Evolutionary conservation across 1,284 basidiomycete species (phyloP), one percentile per base, ranked within the genome.

Genomic region (Leccinum ponderosum): DNA sequence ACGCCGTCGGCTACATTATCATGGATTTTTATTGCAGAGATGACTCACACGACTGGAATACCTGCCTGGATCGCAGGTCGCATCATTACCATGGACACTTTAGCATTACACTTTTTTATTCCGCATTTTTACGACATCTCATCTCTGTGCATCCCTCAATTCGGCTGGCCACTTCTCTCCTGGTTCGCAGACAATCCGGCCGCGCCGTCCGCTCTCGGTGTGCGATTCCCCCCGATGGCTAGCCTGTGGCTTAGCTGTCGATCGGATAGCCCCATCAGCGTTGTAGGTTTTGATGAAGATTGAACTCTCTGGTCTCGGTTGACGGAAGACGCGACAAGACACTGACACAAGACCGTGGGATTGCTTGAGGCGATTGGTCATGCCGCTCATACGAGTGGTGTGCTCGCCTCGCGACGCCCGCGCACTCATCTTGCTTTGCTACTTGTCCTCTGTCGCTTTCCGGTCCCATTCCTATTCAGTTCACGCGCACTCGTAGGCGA

Each of bases 291-390:
- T 71, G 78, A 83, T 80, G 83, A 83, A 78, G 68, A 69, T 77
- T 68, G 78, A 77, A 75, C 67, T 64, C 67, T 67, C 69, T 64
- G 70, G 75, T 73, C 64, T 66, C 66, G 78, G 78, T 84, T 71
- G 81, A 84, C 77, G 76, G 69, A 77, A 77, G 72, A 60, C 63
- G 6, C 51, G 81, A 80, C 80, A 81, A 79, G 84, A 85, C 83
- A 82, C 76, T 67, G 81, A 87, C 87, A 78, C 86, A 89, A 86
- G 87, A 89, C 87, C 81, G 77, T 76, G 73, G 73, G 63, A 69
- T 73, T 67, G 81, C 82, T 83, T 74, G 83, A 86, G 82, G 77
- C 77, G 77, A 74, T 71, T 17, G 20, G 71, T 69, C 69, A 56
- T 53, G 68, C 69, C 73, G 5, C 73, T 74, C 77, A 73, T 65